A percentile compares a stretch with the other conserved stretches of the same genome.
phyloP scores from a whole-genome alignment of 176 grass and related monocot species.

The Avena atlantica region DNA sequence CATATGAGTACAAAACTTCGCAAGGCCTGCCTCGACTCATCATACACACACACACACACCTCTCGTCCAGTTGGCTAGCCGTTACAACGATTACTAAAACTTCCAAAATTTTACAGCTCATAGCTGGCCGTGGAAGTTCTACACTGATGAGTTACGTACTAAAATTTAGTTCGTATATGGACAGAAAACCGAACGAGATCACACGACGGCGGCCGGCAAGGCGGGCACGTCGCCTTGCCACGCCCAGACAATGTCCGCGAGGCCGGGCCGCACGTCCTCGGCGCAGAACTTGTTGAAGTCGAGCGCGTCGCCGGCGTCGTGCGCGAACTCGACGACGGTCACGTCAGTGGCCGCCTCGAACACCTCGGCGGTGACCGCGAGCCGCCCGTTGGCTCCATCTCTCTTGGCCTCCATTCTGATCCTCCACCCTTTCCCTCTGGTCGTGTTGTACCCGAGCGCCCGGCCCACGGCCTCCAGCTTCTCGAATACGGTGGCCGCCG shows the following conservation, averaged over 20 bases:
- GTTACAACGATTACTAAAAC: slow-evolving; percentile 37
- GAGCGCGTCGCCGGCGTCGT: slow-evolving; percentile 69
- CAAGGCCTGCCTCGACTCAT: not conserved
- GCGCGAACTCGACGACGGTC: slow-evolving; percentile 72
- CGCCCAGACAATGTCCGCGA: slow-evolving; percentile 88
- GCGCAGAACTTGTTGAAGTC: slow-evolving; percentile 90
- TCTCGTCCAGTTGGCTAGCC: not conserved
- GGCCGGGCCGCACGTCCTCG: slow-evolving; percentile 61
- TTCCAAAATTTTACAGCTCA: not conserved
- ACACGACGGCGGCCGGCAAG: slow-evolving; percentile 13
- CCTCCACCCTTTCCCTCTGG: slow-evolving; percentile 59
- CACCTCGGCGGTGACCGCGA: slow-evolving; percentile 70
- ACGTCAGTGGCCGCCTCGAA: slow-evolving; percentile 73
- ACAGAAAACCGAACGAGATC: not conserved
- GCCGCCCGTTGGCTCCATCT: slow-evolving; percentile 45
- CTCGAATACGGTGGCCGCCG: slow-evolving; percentile 58
- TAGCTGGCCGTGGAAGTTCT: slow-evolving; percentile 7
- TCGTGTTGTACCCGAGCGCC: slow-evolving; percentile 57
- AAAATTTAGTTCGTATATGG: slow-evolving; percentile 3
- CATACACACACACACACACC: not conserved
- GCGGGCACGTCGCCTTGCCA: slow-evolving; percentile 73
- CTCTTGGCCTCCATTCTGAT: slow-evolving; percentile 63
- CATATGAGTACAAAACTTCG: not conserved
- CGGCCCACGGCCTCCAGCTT: slow-evolving; percentile 50
- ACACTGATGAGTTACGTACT: not conserved